Conservation (phyloP, 306 rosid species). For the Rosa persica region DNA sequence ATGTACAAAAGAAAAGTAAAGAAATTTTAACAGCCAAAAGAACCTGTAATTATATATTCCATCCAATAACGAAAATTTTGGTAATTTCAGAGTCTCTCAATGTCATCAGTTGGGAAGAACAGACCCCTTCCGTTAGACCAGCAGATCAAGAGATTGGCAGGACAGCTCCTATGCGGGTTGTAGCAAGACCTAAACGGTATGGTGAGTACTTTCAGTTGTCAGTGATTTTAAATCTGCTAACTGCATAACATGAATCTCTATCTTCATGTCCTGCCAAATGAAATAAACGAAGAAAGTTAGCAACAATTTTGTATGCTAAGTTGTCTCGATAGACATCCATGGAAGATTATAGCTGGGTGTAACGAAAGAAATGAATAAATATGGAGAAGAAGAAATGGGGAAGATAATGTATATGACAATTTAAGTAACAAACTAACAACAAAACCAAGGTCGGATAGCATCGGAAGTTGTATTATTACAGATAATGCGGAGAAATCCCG, state of each 20-base stretch:
- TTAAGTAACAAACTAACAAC: background rate
- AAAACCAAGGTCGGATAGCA: background rate
- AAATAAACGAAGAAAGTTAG: background rate
- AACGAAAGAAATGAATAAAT: too few relatives aligned
- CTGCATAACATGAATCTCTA: background rate
- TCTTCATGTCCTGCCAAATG: background rate
- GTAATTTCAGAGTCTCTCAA: background rate
- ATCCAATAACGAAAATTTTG: too few relatives aligned
- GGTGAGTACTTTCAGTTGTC: background rate
- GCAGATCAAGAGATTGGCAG: background rate
- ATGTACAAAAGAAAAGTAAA: background rate
- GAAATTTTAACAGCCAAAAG: background rate
- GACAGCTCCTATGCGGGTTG: background rate
- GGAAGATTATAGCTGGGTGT: background rate
- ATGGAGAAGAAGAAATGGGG: background rate
- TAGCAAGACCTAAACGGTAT: background rate
- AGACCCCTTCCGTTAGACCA: background rate
- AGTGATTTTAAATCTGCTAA: background rate
- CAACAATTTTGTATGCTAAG: background rate
- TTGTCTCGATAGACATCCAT: background rate
- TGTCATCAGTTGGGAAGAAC: background rate
- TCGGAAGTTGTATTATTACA: background rate
- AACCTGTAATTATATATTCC: background rate
- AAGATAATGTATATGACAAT: background rate
- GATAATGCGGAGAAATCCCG: background rate